These are phyloP conservation scores for Candida pini DNA, from an alignment of 805 yeast genomes.

Conservation along the genomic window DNA sequence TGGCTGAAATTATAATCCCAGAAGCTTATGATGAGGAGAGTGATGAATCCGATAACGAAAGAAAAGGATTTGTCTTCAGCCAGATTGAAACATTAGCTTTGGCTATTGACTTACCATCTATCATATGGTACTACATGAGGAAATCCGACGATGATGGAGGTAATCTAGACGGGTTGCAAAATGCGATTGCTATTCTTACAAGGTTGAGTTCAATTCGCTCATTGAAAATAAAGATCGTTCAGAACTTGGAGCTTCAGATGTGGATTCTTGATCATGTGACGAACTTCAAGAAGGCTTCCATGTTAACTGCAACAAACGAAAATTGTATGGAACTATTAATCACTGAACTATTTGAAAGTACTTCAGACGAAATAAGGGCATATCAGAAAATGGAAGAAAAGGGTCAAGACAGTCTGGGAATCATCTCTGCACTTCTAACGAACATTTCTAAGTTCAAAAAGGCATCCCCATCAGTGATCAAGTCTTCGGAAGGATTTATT, in stretches of 20 bases:
- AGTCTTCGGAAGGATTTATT: constrained; percentile 8
- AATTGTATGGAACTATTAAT: constrained; percentile 13
- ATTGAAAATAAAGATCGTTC: neutral
- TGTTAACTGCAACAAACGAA: constrained; percentile 7
- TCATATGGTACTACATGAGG: neutral
- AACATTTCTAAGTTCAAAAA: constrained; percentile 9
- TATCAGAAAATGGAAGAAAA: constrained; percentile 1
- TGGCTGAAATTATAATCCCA: constrained; percentile 7
- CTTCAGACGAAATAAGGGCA: neutral
- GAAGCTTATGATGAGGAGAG: constrained; percentile 3
- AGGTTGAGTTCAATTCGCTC: neutral
- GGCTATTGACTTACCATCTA: neutral
- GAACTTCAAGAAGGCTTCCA: constrained; percentile 1
- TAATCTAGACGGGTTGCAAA: neutral
- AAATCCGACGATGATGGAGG: neutral
- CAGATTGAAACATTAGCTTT: too few species aligned
- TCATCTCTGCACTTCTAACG: constrained; percentile 10
- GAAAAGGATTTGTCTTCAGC: neutral
- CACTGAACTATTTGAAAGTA: constrained; percentile 4
- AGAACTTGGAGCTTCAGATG: neutral
- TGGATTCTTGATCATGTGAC: constrained; percentile 3
- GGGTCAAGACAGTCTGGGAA: too few species aligned
- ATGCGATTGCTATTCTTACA: neutral
- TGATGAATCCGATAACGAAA: constrained; percentile 4
- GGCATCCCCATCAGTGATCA: neutral